Evolutionary conservation across 148 eudicot species (phyloP), one percentile per base, ranked within the genome.

Genomic region (Fagopyrum tataricum): DNA sequence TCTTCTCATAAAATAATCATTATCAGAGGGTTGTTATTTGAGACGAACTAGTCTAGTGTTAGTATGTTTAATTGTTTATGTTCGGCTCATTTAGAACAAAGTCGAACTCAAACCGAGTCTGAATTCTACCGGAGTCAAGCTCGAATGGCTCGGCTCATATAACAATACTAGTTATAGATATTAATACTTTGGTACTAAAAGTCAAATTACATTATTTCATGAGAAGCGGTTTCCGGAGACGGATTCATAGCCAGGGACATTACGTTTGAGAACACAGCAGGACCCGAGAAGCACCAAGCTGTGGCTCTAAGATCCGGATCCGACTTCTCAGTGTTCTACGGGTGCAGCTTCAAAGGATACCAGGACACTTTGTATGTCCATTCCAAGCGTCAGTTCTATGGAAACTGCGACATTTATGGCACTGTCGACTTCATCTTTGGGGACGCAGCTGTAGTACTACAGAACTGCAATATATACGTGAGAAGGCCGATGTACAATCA

Each of bases 181-280:
- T 0, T 46, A 9, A 3, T 46, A 46, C 14, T 46, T 46, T 46
- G 15, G 49, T 46, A 46, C 15, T 4, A 11, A 12, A 12, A 15
- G 1, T 15, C 7, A 20, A 26, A 55, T 7, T 9, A 20, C 21
- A 20, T 55, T 18, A 2, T 55, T 55, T 55, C 31, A 21, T 58
- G 64, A 46, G 64, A 73, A 82, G 85, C 69, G 58, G 76, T 82
- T 56, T 66, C 74, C 0, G 85, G 85, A 11, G 76, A 74, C 3
- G 78, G 82, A 5, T 79, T 82, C 76, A 77, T 82, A 42, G 85
- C 85, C 4, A 76, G 72, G 66, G 79, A 67, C 43, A 83, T 83
- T 23, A 83, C 85, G 8, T 83, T 83, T 8, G 73, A 77, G 62
- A 83, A 83, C 72, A 83, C 85, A 59, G 83, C 85, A 1, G 85